Evolutionary conservation across 163 green algal species (phyloP), one percentile per base, ranked within the genome.

Genomic region (Scenedesmus sp.): DNA sequence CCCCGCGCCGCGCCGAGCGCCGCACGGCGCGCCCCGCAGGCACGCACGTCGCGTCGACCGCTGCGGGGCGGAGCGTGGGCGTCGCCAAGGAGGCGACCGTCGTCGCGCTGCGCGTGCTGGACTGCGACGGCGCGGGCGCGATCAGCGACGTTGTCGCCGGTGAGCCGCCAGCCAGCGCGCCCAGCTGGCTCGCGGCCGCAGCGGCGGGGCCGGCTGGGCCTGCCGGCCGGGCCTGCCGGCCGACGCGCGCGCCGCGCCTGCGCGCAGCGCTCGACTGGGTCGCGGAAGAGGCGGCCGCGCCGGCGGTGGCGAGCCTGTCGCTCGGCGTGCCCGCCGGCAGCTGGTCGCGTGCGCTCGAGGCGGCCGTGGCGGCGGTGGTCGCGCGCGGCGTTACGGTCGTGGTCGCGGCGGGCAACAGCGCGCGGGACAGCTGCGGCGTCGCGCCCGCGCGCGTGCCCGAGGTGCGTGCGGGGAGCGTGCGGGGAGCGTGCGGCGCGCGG

Each of bases 231-330:
- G n/a, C n/a, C n/a, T n/a, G n/a, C n/a, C n/a, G n/a, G n/a, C n/a
- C n/a, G n/a, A n/a, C n/a, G n/a, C n/a, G n/a, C n/a, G n/a, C n/a
- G n/a, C n/a, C n/a, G n/a, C n/a, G n/a, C n/a, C n/a, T n/a, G 7
- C 39, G 39, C 58, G 72, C 89, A 80, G 92, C 77, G 15, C 86
- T 97, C 57, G 93, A 97, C 42, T 97, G 90, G 90, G 87, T 97
- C 56, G 87, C 85, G 31, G 47, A 72, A 13, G 86, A 95, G 70
- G 74, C 79, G 20, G 11, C 65, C 22, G 85, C 79, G 60, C 93
- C 93, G 9, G 89, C 91, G 1, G 85, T 97, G 20, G 91, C 90
- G 13, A 92, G 84, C n/a, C 82, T 97, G 63, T 94, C 87, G 0
- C 85, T 97, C 28, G 93, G 93, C 13, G 91, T 97, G 24, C 77